Conservation (phyloP, 371 early-diverging fungal genomes). For the Fennellomyces sp. region DNA sequence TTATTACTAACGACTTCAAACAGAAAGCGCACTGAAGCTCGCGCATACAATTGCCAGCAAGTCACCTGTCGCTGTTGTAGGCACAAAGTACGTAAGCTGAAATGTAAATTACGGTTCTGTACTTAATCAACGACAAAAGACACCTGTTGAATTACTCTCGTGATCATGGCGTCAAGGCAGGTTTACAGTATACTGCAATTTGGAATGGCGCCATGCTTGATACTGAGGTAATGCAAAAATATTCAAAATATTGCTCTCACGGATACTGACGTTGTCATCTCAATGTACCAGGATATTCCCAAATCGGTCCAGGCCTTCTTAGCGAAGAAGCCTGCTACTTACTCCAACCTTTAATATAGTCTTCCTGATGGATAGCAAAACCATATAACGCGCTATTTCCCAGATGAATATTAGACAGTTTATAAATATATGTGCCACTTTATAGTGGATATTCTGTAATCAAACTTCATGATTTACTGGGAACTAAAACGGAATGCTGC, state of each 20-base stretch:
- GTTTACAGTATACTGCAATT: slow-evolving; percentile 81
- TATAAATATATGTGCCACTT: no score
- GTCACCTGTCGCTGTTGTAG: slow-evolving; percentile 86
- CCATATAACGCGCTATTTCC: no score
- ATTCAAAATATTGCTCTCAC: no score
- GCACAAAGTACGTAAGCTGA: slow-evolving; percentile 85
- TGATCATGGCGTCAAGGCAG: slow-evolving; percentile 89
- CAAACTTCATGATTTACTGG: no score
- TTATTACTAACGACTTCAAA: no score
- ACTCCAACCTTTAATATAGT: slow-evolving; percentile 68
- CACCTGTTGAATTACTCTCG: slow-evolving; percentile 87
- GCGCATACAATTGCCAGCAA: slow-evolving; percentile 85
- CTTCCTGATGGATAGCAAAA: no score
- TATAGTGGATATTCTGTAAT: no score
- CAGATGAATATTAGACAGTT: no score
- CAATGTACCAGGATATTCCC: slow-evolving; percentile 61
- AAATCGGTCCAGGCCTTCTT: slow-evolving; percentile 58
- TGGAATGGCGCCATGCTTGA: slow-evolving; percentile 89
- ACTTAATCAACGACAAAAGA: no score
- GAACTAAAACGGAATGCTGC: no score
- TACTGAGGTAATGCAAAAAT: slow-evolving; percentile 66
- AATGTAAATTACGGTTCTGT: no score
- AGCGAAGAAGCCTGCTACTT: slow-evolving; percentile 58
- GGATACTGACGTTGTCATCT: no score
- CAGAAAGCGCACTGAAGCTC: slow-evolving; percentile 66